A percentile compares a stretch with the other conserved stretches of the same genome.
phyloP scores from a whole-genome alignment of 2,329 filamentous ascomycete genomes.

The Dothiorella sarmentorum region DNA sequence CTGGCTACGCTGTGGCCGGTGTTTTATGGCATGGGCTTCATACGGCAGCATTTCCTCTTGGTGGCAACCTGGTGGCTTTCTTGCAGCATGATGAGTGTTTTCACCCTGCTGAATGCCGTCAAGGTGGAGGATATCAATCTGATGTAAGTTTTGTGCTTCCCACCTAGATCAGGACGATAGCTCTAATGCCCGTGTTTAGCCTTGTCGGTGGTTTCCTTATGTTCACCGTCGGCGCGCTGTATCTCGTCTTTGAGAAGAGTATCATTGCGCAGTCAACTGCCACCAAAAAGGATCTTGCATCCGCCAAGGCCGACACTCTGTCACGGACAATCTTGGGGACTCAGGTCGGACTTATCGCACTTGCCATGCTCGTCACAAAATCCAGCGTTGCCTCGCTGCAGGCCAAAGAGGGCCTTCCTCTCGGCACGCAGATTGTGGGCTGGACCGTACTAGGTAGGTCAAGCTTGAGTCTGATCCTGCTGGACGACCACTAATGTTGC shows the following conservation, averaged over 20 bases:
- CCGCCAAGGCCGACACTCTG: constrained; percentile 40
- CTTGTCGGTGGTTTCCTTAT: constrained; percentile 74
- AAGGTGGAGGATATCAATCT: constrained; percentile 74
- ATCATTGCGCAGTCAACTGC: constrained; percentile 47
- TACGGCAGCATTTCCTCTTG: constrained; percentile 62
- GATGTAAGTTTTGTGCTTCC: constrained; percentile 60
- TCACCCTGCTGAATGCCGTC: constrained; percentile 82
- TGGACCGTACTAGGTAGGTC: constrained; percentile 71
- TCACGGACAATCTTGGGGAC: constrained; percentile 61
- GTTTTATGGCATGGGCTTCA: constrained; percentile 68
- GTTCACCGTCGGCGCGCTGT: constrained; percentile 70
- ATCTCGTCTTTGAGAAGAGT: constrained; percentile 73
- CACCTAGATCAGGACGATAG: too few relatives aligned
- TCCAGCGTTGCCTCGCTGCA: constrained; percentile 84
- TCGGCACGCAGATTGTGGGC: constrained; percentile 82
- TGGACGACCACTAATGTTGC: constrained; percentile 20
- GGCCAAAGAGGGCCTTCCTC: constrained; percentile 76
- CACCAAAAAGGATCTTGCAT: constrained; percentile 27
- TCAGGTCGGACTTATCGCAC: constrained; percentile 71
- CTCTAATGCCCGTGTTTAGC: too few relatives aligned
- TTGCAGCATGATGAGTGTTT: constrained; percentile 80
- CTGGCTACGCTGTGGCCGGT: constrained; percentile 75
- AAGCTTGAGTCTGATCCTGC: not conserved
- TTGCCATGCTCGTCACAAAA: constrained; percentile 81
- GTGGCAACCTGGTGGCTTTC: constrained; percentile 70